These are phyloP conservation scores for Proliferodiscus dingleyae DNA, from an alignment of 2,329 filamentous ascomycete species.

Conservation along the genomic window DNA sequence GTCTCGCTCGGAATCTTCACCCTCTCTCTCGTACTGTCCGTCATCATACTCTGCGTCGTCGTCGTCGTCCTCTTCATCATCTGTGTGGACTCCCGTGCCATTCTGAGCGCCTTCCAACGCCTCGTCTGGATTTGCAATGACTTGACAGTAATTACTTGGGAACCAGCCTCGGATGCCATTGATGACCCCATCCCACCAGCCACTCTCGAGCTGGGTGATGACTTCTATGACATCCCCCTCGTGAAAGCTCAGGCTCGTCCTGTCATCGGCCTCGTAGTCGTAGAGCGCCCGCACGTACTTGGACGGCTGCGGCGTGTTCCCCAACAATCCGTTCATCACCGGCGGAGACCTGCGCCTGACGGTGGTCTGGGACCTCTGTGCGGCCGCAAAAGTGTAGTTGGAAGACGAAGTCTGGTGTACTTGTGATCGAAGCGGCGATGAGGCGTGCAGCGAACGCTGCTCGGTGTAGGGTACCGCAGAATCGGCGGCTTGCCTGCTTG, in stretches of 20 bases:
- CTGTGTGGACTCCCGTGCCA: conserved; percentile 44
- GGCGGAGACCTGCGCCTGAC: conserved; percentile 26
- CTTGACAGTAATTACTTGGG: conserved; percentile 95
- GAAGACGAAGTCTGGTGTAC: conserved; percentile 14
- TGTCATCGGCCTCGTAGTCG: conserved; percentile 96
- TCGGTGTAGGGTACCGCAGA: conserved; percentile 13
- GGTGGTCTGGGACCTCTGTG: conserved; percentile 16
- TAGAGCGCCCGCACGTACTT: conserved; percentile 95
- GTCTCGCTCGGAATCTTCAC: conserved; percentile 58
- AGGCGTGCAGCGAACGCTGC: conserved; percentile 9
- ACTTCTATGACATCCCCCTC: conserved; percentile 98
- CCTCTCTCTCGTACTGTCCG: conserved; percentile 55
- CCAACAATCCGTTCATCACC: conserved; percentile 57
- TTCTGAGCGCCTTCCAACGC: conserved; percentile 57
- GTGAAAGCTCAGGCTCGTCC: conserved; percentile 93
- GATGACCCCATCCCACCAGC: conserved; percentile 99
- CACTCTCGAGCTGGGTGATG: conserved; percentile 94
- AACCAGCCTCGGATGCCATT: conserved; percentile 98
- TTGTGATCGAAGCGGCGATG: conserved; percentile 14
- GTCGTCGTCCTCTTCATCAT: conserved; percentile 60
- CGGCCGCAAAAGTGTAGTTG: conserved; percentile 10
- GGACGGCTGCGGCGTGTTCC: conserved; percentile 56
- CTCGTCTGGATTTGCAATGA: conserved; percentile 73
- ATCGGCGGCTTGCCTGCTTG: conserved; percentile 11
- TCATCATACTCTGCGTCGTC: conserved; percentile 64